Base-by-base conservation (phyloP, 2,329 filamentous ascomycete genomes). In the Fusarium sp. region DNA sequence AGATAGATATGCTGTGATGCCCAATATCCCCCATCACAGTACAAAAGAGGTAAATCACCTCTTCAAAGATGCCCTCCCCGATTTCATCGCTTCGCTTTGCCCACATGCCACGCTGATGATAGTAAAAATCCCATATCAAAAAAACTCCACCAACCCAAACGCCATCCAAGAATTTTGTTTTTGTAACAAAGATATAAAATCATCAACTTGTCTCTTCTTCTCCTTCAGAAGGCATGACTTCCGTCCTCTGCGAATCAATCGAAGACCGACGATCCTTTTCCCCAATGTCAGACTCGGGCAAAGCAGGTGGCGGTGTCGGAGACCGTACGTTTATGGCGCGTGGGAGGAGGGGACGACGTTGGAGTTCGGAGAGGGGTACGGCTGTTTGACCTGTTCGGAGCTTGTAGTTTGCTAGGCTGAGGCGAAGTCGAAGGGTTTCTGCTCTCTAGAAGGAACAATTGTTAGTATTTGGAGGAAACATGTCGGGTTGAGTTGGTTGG, bases 391-490 rank as follows among this genome's bases (percentile, higher is more conserved):
- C 89, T 2, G 91, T 93, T 62, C 85, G 86, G 70, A 94, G 83
- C 79, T 93, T 93, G 83, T 93, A 93, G 74, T 86, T 86, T 13
- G 90, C 91, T 18, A 93, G 85, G 27, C 86, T 84, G 14, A 94
- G 86, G n/a, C 91, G 86, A 9, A 92, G 84, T 56, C 86, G 86
- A 46, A 93, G 82, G 53, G 88, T 86, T 74, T 91, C 86, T 18
- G 89, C 89, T 79, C 87, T 86, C 85, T 91, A 53, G 11, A 16
- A 18, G 10, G n/a, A n/a, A 13, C 9, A 9, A 33, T 33, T 61
- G 66, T 72, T 40, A 69, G 68, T 33, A 29, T n/a, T 5, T 7
- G 18, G 14, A 25, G 6, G n/a, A 36, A n/a, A n/a, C n/a, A n/a
- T n/a, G n/a, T n/a, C n/a, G 4, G 13, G 14, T n/a, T 9, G 11